Percentiles rank a stretch among this genome's conserved stretches.
Evolutionary conservation across 495 filamentous ascomycete species (phyloP).

Genomic region (Talaromyces wortmannii): DNA sequence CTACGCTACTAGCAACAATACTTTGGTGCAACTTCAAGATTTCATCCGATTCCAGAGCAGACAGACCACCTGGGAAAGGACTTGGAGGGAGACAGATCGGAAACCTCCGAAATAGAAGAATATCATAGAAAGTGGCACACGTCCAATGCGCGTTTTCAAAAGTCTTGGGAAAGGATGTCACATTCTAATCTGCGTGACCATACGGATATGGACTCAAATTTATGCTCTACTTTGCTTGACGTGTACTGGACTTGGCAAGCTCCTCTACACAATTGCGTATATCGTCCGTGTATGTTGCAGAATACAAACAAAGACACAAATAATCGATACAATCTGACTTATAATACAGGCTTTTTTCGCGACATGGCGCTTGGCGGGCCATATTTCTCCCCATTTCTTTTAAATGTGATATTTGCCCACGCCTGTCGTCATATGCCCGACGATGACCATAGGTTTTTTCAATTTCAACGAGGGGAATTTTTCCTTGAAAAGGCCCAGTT

Average conservation of each 20-base stretch:
- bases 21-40: conserved; percentile 8
- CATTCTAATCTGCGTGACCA: background rate
- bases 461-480: conserved; percentile 1
- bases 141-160: conserved; percentile 6
- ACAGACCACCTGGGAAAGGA: background rate
- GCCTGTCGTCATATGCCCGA: conserved; percentile 7
- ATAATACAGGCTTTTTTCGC: conserved; percentile 4
- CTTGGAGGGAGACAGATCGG: background rate
- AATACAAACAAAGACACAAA: too few relatives aligned
- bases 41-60: conserved; percentile 5
- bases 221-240: conserved; percentile 1
- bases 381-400: conserved; percentile 6
- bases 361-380: conserved; percentile 7
- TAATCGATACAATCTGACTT: too few relatives aligned
- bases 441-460: conserved; percentile 4
- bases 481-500: conserved; percentile 3
- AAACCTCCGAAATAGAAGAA: conserved; percentile 2
- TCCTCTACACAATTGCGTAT: conserved; percentile 8
- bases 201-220: conserved; percentile 1
- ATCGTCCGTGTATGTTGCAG: conserved; percentile 5
- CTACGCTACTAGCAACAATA: background rate
- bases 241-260: conserved; percentile 11
- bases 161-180: conserved; percentile 5
- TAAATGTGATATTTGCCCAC: conserved; percentile 10
- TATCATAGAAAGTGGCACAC: conserved; percentile 8